phyloP scores from a whole-genome alignment of 495 filamentous ascomycete genomes.

The Xylaria nigripes region DNA sequence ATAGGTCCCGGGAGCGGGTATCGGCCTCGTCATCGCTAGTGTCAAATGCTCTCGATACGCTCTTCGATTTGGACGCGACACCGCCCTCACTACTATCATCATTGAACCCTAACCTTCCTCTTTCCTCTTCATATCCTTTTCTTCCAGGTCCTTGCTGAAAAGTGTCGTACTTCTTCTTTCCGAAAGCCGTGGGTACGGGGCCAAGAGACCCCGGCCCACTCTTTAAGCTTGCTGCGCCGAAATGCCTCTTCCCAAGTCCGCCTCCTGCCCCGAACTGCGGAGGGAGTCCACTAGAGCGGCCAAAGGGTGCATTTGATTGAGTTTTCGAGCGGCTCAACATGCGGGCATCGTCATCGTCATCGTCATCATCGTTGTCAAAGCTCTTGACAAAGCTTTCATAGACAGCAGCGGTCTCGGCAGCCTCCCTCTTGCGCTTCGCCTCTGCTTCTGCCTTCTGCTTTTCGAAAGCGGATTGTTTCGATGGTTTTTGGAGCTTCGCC shows the following conservation, averaged over 20 bases:
- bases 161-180: slow-evolving; percentile 39
- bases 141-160: slow-evolving; percentile 22
- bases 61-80: slow-evolving; percentile 14
- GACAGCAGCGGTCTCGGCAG: slow-evolving; percentile 82
- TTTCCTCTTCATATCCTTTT: slow-evolving; percentile 23
- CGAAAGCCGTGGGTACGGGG: slow-evolving; percentile 46
- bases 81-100: slow-evolving; percentile 22
- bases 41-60: slow-evolving; percentile 35
- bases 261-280: slow-evolving; percentile 36
- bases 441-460: slow-evolving; percentile 87
- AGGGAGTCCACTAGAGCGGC: slow-evolving; percentile 48
- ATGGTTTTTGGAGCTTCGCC: slow-evolving; percentile 73
- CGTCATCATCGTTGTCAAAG: slow-evolving; percentile 64
- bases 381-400: slow-evolving; percentile 87
- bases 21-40: slow-evolving; percentile 40
- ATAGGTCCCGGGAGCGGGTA: slow-evolving; percentile 27
- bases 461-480: slow-evolving; percentile 87
- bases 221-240: slow-evolving; percentile 36
- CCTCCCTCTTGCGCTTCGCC: slow-evolving; percentile 80
- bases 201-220: slow-evolving; percentile 75
- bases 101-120: slow-evolving; percentile 31
- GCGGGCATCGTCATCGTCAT: slow-evolving; percentile 25
- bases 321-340: slow-evolving; percentile 23
- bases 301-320: slow-evolving; percentile 30
- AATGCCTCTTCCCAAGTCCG: slow-evolving; percentile 30